Evolutionary conservation across 495 filamentous ascomycete genomes (phyloP).

Genomic region (Cudoniella acicularis): DNA sequence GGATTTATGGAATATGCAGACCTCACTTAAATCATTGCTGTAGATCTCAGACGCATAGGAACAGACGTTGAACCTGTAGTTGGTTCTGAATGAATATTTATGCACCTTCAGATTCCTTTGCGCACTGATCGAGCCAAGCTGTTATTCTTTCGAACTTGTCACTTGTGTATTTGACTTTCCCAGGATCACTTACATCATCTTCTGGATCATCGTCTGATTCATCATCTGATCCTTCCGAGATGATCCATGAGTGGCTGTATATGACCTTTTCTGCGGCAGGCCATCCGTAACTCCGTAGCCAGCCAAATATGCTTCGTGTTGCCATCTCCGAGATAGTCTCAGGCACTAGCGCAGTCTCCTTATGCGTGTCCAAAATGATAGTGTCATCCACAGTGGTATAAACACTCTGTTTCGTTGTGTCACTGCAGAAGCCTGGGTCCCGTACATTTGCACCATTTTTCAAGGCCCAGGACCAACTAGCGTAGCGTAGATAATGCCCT

Average conservation of each 20-base stretch:
- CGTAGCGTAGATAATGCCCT: slow-evolving; percentile 1
- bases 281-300: background rate
- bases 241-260: slow-evolving; percentile 1
- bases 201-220: background rate
- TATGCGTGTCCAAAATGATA: background rate
- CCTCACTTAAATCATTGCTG: background rate
- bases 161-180: background rate
- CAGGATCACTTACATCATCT: slow-evolving; percentile 1
- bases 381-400: background rate
- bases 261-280: background rate
- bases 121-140: background rate
- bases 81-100: background rate
- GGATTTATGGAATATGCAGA: slow-evolving; percentile 6
- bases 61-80: background rate
- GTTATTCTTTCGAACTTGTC: background rate
- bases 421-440: background rate
- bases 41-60: background rate
- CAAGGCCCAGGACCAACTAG: background rate
- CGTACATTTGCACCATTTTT: background rate
- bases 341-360: background rate
- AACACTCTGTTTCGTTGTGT: background rate
- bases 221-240: slow-evolving; percentile 1
- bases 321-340: background rate
- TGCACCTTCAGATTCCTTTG: background rate
- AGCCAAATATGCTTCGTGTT: slow-evolving; percentile 1